phyloP scores from a whole-genome alignment of 2,329 filamentous ascomycete species.

The Trichoderma asperellum region DNA sequence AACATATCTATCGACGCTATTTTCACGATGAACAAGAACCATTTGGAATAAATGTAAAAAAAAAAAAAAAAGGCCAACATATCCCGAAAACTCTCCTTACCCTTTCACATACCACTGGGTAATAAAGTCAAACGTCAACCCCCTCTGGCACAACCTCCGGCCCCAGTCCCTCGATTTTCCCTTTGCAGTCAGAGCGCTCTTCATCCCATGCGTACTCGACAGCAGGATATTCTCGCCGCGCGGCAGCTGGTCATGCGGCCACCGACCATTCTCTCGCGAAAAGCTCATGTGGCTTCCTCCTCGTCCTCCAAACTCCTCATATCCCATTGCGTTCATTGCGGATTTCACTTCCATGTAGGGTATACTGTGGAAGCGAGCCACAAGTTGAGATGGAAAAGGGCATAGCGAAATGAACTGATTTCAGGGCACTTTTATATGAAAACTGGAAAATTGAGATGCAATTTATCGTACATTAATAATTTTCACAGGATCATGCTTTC shows the following conservation, averaged over 20 bases:
- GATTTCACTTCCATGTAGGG: constrained; percentile 25
- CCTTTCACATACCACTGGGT: background rate
- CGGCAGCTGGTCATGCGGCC: background rate
- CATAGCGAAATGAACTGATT: too few species aligned
- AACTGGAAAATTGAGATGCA: background rate
- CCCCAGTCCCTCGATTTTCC: background rate
- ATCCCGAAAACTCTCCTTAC: background rate
- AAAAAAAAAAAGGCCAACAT: background rate
- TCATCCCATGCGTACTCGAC: constrained; percentile 27
- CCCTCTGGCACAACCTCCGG: background rate
- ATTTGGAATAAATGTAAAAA: background rate
- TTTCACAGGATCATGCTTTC: background rate
- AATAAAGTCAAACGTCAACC: constrained; percentile 10
- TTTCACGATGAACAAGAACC: background rate
- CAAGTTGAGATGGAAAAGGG: too few species aligned
- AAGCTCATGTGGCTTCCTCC: constrained; percentile 2
- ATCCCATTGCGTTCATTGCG: constrained; percentile 25
- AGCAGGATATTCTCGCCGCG: constrained; percentile 30
- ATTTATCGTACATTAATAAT: background rate
- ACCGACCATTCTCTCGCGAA: background rate
- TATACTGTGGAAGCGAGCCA: too few species aligned
- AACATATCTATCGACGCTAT: background rate
- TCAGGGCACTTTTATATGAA: too few species aligned
- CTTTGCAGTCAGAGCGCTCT: background rate
- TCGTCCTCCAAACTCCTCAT: background rate